Evolutionary conservation across 805 yeast genomes (phyloP).

Genomic region (Sungouiozyma ichnusensis): DNA sequence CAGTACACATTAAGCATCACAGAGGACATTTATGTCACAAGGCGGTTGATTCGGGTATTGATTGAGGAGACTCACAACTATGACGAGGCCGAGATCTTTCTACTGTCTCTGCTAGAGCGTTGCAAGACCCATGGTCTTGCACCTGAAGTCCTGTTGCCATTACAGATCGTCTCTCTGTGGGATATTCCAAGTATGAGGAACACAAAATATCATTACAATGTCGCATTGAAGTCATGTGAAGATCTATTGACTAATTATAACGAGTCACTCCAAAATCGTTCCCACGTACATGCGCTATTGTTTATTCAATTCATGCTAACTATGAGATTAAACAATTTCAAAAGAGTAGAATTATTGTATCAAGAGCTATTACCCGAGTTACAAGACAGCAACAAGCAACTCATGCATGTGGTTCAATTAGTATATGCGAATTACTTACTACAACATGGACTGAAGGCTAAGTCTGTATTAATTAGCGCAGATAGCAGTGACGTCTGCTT

Average conservation of each 20-base stretch:
- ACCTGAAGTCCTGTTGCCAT: slow-evolving; percentile 9
- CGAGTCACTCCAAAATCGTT: no score
- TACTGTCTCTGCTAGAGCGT: slow-evolving; percentile 18
- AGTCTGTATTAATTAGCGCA: background rate
- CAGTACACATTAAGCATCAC: slow-evolving; percentile 15
- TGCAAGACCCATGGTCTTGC: slow-evolving; percentile 18
- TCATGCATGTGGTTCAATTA: background rate
- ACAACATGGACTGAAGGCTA: background rate
- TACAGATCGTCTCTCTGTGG: slow-evolving; percentile 10
- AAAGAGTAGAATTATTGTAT: background rate
- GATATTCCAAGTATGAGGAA: slow-evolving; percentile 12
- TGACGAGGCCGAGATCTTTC: slow-evolving; percentile 22
- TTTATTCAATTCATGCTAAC: background rate
- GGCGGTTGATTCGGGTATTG: slow-evolving; percentile 20
- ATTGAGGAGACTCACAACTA: slow-evolving; percentile 23
- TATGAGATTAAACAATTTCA: background rate
- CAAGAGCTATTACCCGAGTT: background rate
- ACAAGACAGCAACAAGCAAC: background rate
- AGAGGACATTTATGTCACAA: slow-evolving; percentile 19
- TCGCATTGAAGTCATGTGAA: slow-evolving; percentile 20
- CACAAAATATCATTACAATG: slow-evolving; percentile 12
- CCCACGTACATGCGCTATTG: background rate
- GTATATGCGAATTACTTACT: background rate
- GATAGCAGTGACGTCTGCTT: slow-evolving; percentile 1
- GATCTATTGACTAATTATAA: slow-evolving; percentile 5